Conservation (phyloP, 768 basidiomycete genomes). For the Ephemerocybe angulata region DNA sequence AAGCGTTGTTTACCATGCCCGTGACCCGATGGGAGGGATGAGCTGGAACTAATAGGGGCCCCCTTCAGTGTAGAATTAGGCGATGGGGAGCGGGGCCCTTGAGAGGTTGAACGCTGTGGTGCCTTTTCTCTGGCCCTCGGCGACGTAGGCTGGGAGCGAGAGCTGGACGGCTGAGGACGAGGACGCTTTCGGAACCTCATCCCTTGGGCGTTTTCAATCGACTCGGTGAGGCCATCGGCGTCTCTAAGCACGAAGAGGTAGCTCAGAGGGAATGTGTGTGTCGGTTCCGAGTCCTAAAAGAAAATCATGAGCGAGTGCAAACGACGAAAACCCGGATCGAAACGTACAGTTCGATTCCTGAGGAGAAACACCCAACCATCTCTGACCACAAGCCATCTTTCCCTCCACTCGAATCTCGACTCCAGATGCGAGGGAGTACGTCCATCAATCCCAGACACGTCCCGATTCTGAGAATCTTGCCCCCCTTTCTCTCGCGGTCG, state of each 20-base stretch:
- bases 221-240: conserved; percentile 12
- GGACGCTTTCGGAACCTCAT: conserved; percentile 3
- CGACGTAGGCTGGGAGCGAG: conserved; percentile 4
- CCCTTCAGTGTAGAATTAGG: conserved; percentile 5
- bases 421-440: background rate
- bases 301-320: background rate
- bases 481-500: background rate
- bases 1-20: background rate
- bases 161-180: background rate
- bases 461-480: background rate
- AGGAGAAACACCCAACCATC: conserved; percentile 54
- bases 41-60: background rate
- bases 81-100: background rate
- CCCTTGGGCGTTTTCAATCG: conserved; percentile 9
- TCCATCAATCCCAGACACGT: background rate
- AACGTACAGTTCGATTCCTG: conserved; percentile 49
- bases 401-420: conserved; percentile 55
- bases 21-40: conserved; percentile 1
- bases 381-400: conserved; percentile 59
- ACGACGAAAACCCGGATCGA: background rate
- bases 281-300: conserved; percentile 10
- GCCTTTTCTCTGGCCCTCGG: background rate
- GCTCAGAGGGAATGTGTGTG: conserved; percentile 11
- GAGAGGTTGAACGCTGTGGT: background rate
- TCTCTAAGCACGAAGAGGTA: conserved; percentile 10